Conservation (phyloP, 306 rosid species). For the Mimosa pudica region DNA sequence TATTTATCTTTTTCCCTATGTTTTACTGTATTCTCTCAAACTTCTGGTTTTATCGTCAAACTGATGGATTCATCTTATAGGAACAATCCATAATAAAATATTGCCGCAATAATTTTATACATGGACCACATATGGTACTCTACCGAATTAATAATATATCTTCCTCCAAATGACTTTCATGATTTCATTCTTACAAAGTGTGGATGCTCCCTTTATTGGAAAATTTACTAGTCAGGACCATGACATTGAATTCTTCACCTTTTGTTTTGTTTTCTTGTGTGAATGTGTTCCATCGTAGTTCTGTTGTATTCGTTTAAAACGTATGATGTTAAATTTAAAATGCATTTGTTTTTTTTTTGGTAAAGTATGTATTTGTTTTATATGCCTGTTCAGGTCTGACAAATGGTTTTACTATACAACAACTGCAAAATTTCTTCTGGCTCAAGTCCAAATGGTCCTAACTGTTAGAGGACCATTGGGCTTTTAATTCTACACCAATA, state of each 20-base stretch:
- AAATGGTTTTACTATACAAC: neutral
- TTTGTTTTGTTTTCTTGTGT: neutral
- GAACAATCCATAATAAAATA: neutral
- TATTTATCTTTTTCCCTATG: no score
- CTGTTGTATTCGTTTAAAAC: no score
- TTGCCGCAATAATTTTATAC: no score
- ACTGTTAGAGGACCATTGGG: conserved; percentile 40
- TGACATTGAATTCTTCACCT: neutral
- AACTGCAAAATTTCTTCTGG: neutral
- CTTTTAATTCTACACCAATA: conserved; percentile 31
- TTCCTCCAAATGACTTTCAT: neutral
- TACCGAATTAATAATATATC: neutral
- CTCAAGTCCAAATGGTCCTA: conserved; percentile 22
- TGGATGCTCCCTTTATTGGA: neutral
- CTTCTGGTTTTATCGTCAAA: neutral
- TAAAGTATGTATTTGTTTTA: neutral
- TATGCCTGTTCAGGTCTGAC: conserved; percentile 32
- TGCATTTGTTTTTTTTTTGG: no score
- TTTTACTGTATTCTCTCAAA: neutral
- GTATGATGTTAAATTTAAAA: no score
- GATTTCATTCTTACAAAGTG: neutral
- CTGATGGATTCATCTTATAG: neutral
- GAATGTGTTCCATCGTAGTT: no score
- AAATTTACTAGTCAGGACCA: neutral
- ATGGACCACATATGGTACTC: neutral